These are phyloP conservation scores for Pleurotus sapidus DNA, from an alignment of 768 basidiomycete genomes.

Conservation along the genomic window DNA sequence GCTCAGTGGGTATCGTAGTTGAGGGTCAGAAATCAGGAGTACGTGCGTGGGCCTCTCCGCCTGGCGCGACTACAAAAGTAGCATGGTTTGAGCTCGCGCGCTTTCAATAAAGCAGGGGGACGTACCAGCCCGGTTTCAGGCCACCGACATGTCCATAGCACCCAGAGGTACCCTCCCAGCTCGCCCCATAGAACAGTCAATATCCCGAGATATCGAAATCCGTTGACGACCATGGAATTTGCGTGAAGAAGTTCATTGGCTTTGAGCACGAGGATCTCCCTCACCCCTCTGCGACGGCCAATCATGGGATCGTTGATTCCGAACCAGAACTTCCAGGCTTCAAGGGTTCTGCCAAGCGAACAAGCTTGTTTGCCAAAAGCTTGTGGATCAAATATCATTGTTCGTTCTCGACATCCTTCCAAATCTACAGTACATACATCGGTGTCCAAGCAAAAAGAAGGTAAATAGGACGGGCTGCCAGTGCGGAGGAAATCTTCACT, in stretches of 20 bases:
- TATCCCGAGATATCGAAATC: slow-evolving; percentile 52
- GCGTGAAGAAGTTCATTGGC: slow-evolving; percentile 5
- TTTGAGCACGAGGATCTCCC: neutral
- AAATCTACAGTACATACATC: neutral
- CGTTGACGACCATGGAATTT: slow-evolving; percentile 33
- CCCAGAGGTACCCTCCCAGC: slow-evolving; percentile 55
- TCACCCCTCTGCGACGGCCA: neutral
- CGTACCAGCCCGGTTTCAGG: slow-evolving; percentile 37
- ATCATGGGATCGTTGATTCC: slow-evolving; percentile 1
- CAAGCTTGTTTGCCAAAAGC: neutral
- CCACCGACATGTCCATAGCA: slow-evolving; percentile 58
- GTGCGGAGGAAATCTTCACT: slow-evolving; percentile 29
- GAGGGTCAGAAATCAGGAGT: slow-evolving; percentile 69
- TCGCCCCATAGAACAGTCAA: slow-evolving; percentile 66
- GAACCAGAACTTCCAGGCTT: neutral
- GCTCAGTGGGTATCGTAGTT: slow-evolving; percentile 44
- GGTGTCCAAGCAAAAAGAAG: neutral
- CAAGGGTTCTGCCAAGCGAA: neutral
- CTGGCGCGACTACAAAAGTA: slow-evolving; percentile 12
- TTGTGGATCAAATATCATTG: neutral
- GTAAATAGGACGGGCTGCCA: neutral
- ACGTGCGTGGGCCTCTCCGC: slow-evolving; percentile 45
- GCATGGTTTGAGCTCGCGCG: neutral
- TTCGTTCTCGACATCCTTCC: neutral
- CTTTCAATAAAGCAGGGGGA: slow-evolving; percentile 3